Evolutionary conservation across 164 flowering plant genomes (phyloP).

Genomic region (Liquidambar formosana): DNA sequence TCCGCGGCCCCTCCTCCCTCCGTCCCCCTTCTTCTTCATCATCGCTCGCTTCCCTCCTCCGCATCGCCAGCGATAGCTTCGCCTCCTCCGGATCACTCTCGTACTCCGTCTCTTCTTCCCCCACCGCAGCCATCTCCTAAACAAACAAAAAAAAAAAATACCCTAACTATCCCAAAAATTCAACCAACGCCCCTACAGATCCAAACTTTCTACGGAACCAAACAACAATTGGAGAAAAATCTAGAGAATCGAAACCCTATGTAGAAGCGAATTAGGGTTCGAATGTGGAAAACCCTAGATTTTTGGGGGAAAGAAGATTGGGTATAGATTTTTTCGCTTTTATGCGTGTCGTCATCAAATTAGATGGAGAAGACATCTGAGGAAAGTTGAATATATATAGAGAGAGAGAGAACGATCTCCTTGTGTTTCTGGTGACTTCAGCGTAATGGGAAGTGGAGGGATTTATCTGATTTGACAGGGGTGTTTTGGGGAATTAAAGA

Average conservation of each 20-base stretch:
- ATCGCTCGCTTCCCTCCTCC: slow-evolving; percentile 90
- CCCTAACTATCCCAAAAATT: not conserved
- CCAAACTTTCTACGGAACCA: not conserved
- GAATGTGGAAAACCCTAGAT: slow-evolving; percentile 1
- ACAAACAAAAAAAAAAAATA: slow-evolving; percentile 6
- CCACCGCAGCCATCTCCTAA: slow-evolving; percentile 31
- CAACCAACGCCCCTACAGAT: not conserved
- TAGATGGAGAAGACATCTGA: not conserved
- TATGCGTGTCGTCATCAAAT: not conserved
- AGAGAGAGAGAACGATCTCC: too few relatives aligned
- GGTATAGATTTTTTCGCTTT: not conserved
- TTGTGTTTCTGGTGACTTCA: too few relatives aligned
- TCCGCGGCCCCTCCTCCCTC: slow-evolving; percentile 15
- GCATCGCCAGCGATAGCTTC: slow-evolving; percentile 63
- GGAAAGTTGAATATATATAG: not conserved
- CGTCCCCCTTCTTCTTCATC: slow-evolving; percentile 71
- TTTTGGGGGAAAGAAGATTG: not conserved
- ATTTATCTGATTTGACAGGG: too few relatives aligned
- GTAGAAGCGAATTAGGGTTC: not conserved
- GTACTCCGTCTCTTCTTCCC: slow-evolving; percentile 61
- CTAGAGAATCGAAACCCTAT: not conserved
- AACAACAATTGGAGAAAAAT: not conserved
- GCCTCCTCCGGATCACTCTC: slow-evolving; percentile 97
- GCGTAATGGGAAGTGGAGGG: too few relatives aligned
- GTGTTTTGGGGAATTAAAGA: too few relatives aligned